phyloP scores from a whole-genome alignment of 1,139 yeast genomes.

The Hanseniaspora uvarum region DNA sequence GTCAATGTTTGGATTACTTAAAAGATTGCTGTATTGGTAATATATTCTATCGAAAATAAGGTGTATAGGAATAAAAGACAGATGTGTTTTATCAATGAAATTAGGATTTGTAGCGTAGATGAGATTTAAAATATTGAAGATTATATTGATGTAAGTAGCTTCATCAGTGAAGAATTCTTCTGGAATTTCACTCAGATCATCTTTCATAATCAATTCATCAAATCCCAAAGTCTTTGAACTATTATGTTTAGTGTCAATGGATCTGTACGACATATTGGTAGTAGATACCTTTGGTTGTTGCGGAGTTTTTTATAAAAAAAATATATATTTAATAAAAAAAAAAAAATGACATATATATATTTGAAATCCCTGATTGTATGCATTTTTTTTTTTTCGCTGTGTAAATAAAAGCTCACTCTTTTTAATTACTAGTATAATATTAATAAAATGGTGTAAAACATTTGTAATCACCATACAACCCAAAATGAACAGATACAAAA shows the following conservation, averaged over 20 bases:
- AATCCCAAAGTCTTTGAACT: not conserved
- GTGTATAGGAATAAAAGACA: not conserved
- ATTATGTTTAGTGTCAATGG: not conserved
- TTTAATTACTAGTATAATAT: no score
- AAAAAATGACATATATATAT: no score
- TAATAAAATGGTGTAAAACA: not conserved
- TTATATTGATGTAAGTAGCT: conserved; percentile 12
- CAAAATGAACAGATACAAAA: conserved; percentile 1
- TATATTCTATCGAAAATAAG: conserved; percentile 9
- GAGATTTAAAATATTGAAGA: conserved; percentile 11
- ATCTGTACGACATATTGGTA: not conserved
- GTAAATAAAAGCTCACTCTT: no score
- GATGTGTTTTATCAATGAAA: not conserved
- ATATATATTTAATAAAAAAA: no score
- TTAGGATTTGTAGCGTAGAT: conserved; percentile 11
- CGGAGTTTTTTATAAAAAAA: not conserved
- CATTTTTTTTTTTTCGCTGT: no score
- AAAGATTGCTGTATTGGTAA: conserved; percentile 9
- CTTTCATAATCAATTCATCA: not conserved
- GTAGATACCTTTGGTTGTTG: not conserved
- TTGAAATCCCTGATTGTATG: no score
- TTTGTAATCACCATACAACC: not conserved
- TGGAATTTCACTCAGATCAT: not conserved
- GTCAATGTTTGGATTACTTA: conserved; percentile 10
- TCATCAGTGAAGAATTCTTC: conserved; percentile 11